Percentiles rank a stretch among this genome's conserved stretches.
phyloP scores from a whole-genome alignment of 495 filamentous ascomycete species.

The Chaetomium cochliodes region DNA sequence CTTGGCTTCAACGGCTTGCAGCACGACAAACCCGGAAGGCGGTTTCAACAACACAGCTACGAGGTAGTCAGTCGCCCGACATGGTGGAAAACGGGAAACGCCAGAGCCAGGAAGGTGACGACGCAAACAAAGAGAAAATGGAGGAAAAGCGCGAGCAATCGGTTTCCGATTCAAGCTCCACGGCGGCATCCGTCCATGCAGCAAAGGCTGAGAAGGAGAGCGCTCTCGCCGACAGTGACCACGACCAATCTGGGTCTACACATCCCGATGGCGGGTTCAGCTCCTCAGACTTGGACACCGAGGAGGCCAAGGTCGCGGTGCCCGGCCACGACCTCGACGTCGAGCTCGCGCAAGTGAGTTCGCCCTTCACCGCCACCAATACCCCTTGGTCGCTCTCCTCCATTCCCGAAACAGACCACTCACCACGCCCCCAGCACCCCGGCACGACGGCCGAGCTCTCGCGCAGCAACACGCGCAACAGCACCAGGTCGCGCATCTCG shows the following conservation, averaged over 20 bases:
- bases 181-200: not conserved
- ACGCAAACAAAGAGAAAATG: not conserved
- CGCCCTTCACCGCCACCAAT: not conserved
- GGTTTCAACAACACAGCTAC: not conserved
- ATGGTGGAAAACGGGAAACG: conserved; percentile 3
- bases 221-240: not conserved
- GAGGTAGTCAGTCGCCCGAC: not conserved
- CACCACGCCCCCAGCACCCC: conserved; percentile 5
- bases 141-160: not conserved
- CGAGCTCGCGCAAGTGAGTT: conserved; percentile 27
- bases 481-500: conserved; percentile 27
- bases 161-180: conserved; percentile 7
- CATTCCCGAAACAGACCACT: conserved; percentile 1
- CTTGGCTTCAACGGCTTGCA: conserved; percentile 5
- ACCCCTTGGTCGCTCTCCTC: not conserved
- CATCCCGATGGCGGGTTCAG: not conserved
- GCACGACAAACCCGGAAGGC: not conserved
- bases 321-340: conserved; percentile 29
- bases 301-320: conserved; percentile 22
- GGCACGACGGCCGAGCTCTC: conserved; percentile 6
- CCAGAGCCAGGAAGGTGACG: not conserved
- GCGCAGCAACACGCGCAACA: conserved; percentile 25
- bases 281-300: conserved; percentile 23
- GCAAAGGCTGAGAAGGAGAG: not conserved
- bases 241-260: not conserved